A percentile compares a stretch with the other conserved stretches of the same genome.
phyloP scores from a whole-genome alignment of 2,329 filamentous ascomycete genomes.

The Pseudopyrenochaeta lycopersici region DNA sequence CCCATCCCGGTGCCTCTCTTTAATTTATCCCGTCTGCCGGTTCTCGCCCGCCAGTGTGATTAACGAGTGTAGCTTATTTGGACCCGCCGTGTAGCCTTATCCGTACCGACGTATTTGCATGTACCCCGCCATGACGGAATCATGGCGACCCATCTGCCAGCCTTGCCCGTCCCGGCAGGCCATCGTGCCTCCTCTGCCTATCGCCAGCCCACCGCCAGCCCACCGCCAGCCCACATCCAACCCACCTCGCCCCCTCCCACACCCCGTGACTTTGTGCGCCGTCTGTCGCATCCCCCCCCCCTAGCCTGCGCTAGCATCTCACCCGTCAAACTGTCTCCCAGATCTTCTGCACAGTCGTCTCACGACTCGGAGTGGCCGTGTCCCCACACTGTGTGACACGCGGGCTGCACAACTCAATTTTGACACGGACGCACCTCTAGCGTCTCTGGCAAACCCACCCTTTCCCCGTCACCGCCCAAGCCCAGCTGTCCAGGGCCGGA shows the following conservation, averaged over 20 bases:
- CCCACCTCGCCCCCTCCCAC: no score
- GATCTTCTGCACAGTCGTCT: slow-evolving; percentile 9
- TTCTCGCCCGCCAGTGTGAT: slow-evolving; percentile 32
- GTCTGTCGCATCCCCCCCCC: slow-evolving; percentile 6
- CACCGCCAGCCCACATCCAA: no score
- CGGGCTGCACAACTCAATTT: slow-evolving; percentile 37
- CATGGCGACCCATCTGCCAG: slow-evolving; percentile 5
- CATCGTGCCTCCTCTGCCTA: no score
- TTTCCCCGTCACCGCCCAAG: slow-evolving; percentile 33
- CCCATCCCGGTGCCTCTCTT: slow-evolving; percentile 12
- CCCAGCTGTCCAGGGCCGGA: slow-evolving; percentile 26
- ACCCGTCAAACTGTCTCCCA: slow-evolving; percentile 22
- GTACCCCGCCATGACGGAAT: slow-evolving; percentile 17
- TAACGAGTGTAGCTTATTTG: slow-evolving; percentile 2
- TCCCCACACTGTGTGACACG: slow-evolving; percentile 38
- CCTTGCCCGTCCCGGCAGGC: slow-evolving; percentile 2
- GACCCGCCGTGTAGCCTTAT: slow-evolving; percentile 12
- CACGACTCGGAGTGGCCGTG: slow-evolving; percentile 33
- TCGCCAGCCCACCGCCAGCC: no score
- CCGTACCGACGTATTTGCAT: slow-evolving; percentile 14
- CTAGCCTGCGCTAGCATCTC: slow-evolving; percentile 29
- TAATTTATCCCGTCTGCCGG: slow-evolving; percentile 29
- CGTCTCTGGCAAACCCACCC: slow-evolving; percentile 18
- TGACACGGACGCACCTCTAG: slow-evolving; percentile 31
- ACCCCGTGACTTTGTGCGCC: background rate